Percentiles rank a stretch among this genome's conserved stretches.
These are phyloP conservation scores for Alternaria sp. DNA, from an alignment of 2,329 filamentous ascomycete species.

Conservation along the genomic window DNA sequence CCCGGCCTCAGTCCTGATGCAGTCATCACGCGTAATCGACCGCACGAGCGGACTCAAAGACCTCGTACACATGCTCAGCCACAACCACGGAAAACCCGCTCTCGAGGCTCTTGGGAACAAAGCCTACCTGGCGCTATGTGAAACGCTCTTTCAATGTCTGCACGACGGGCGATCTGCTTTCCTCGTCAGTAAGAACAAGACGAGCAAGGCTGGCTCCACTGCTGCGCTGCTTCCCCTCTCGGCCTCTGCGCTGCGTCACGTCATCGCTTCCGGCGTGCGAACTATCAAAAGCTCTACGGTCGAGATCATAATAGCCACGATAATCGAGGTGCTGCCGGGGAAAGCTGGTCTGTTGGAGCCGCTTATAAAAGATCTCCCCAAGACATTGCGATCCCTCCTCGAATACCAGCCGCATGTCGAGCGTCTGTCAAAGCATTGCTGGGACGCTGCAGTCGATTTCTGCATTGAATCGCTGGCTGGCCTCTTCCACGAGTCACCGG, in stretches of 20 bases:
- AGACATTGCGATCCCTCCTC: constrained; percentile 74
- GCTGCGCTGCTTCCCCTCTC: constrained; percentile 69
- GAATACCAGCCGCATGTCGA: constrained; percentile 80
- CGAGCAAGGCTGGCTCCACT: constrained; percentile 24
- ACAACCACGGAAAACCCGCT: constrained; percentile 58
- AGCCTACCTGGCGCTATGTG: constrained; percentile 81
- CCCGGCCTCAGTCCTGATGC: constrained; percentile 38
- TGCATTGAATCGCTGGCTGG: constrained; percentile 68
- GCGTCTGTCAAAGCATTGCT: constrained; percentile 73
- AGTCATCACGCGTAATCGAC: constrained; percentile 48
- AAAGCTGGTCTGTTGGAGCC: constrained; percentile 72
- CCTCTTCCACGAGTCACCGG: constrained; percentile 29
- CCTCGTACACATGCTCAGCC: constrained; percentile 64
- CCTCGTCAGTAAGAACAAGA: constrained; percentile 59
- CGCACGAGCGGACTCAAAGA: constrained; percentile 63
- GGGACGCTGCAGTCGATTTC: constrained; percentile 75
- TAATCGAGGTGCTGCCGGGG: constrained; percentile 75
- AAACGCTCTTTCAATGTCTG: constrained; percentile 76
- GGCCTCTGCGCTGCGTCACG: constrained; percentile 74
- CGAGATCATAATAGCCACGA: constrained; percentile 80
- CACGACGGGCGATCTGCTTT: constrained; percentile 72
- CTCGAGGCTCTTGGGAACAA: constrained; percentile 70
- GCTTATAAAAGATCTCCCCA: constrained; percentile 79
- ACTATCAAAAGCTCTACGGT: constrained; percentile 79
- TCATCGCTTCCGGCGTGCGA: constrained; percentile 72